Conservation (phyloP, 495 filamentous ascomycete species). For the Bacidia gigantensis region DNA sequence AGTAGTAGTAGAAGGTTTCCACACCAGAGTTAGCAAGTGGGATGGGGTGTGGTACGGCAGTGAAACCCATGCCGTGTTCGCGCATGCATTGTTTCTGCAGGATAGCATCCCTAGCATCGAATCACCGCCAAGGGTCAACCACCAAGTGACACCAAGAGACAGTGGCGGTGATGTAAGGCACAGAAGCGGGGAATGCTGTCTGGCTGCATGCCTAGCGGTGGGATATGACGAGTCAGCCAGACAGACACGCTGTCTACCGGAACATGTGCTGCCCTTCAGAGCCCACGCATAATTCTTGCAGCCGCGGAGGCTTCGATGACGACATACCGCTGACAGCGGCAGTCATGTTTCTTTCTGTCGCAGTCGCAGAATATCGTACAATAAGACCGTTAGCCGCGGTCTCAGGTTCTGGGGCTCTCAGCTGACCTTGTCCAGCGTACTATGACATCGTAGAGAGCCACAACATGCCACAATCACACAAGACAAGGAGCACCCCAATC, state of each 20-base stretch:
- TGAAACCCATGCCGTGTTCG: not conserved
- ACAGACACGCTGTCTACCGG: too few relatives aligned
- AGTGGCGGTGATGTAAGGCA: not conserved
- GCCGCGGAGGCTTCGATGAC: not conserved
- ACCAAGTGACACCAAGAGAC: not conserved
- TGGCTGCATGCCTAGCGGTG: not conserved
- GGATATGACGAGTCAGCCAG: not conserved
- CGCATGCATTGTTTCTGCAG: not conserved
- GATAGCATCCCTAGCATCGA: not conserved
- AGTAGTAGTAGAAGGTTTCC: too few relatives aligned
- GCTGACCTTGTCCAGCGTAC: constrained; percentile 4
- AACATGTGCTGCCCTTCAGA: too few relatives aligned
- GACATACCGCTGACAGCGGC: not conserved
- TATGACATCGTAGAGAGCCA: constrained; percentile 9
- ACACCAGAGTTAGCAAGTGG: too few relatives aligned
- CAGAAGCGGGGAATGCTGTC: not conserved
- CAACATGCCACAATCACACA: too few relatives aligned
- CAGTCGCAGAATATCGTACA: not conserved
- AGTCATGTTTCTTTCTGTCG: not conserved
- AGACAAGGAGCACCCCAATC: too few relatives aligned
- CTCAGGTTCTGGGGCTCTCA: too few relatives aligned
- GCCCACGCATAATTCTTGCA: not conserved
- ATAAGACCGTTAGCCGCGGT: too few relatives aligned
- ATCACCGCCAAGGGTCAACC: not conserved
- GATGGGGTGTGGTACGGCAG: not conserved